Conservation (phyloP, 2,329 filamentous ascomycete genomes). For the Stagonosporopsis chrysanthemi region DNA sequence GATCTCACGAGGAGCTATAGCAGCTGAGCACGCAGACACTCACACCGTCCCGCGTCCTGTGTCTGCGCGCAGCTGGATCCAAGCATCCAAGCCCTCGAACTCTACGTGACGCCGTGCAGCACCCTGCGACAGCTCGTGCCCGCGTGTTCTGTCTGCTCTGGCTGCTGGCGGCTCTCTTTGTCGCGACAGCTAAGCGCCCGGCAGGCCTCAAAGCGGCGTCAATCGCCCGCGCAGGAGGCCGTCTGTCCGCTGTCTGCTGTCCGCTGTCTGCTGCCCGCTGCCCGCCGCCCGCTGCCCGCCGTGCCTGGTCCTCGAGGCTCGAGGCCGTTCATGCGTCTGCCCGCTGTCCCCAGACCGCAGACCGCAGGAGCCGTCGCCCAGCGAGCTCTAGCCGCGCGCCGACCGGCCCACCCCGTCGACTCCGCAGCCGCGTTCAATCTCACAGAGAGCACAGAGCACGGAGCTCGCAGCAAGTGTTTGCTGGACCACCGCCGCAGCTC, state of each 20-base stretch:
- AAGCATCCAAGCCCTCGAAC: not conserved
- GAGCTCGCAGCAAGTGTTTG: conserved; percentile 3
- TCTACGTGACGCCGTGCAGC: not conserved
- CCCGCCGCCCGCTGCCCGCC: not conserved
- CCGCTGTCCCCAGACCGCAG: conserved; percentile 1
- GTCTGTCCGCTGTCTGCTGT: not conserved
- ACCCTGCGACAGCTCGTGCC: conserved; percentile 3
- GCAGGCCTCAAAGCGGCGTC: conserved; percentile 1
- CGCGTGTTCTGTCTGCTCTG: not conserved
- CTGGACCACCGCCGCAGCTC: not conserved
- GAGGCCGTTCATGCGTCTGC: conserved; percentile 6
- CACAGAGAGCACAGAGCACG: not conserved
- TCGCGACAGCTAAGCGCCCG: conserved; percentile 17
- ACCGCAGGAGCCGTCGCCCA: conserved; percentile 7
- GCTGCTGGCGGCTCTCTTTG: not conserved
- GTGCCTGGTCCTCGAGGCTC: not conserved
- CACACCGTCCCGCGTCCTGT: not conserved
- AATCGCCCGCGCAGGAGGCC: not conserved
- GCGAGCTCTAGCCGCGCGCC: not conserved
- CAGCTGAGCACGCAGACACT: conserved; percentile 2
- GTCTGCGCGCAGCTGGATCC: not conserved
- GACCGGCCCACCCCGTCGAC: too few relatives aligned
- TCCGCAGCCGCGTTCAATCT: not conserved
- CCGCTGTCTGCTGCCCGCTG: not conserved
- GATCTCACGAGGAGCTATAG: not conserved